Evolutionary conservation across 2,329 filamentous ascomycete genomes (phyloP).

Genomic region (Massarina eburnea): DNA sequence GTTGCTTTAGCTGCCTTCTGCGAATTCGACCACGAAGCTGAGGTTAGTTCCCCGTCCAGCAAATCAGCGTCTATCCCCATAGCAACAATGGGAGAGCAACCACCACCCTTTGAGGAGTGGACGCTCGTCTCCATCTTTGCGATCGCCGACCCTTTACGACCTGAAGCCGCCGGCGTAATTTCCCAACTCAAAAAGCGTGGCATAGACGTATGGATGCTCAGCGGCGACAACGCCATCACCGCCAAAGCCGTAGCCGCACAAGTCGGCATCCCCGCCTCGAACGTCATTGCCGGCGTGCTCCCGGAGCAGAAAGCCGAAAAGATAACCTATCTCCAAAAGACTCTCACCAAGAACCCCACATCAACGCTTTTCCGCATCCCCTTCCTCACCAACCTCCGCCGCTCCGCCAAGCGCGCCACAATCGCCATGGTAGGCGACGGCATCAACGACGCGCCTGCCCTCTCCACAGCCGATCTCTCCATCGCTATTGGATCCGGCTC

Average conservation of each 20-base stretch:
- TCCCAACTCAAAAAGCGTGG: constrained; percentile 64
- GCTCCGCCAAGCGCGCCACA: constrained; percentile 50
- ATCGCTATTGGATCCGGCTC: constrained; percentile 81
- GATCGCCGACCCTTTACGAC: constrained; percentile 78
- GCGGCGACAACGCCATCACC: constrained; percentile 85
- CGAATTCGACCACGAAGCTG: background rate
- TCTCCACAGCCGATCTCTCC: constrained; percentile 78
- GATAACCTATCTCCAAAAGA: constrained; percentile 55
- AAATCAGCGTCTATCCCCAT: too few relatives aligned
- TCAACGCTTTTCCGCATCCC: constrained; percentile 22
- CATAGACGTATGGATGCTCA: constrained; percentile 86
- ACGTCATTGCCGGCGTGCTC: constrained; percentile 85
- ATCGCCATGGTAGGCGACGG: constrained; percentile 87
- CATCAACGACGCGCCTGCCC: constrained; percentile 81
- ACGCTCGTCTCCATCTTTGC: constrained; percentile 67
- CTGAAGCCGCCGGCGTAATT: constrained; percentile 69
- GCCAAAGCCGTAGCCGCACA: constrained; percentile 75
- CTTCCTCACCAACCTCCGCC: constrained; percentile 3
- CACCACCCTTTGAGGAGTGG: constrained; percentile 31
- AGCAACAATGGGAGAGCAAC: constrained; percentile 2
- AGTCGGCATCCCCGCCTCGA: constrained; percentile 70
- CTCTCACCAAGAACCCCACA: constrained; percentile 25
- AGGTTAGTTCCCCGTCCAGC: background rate
- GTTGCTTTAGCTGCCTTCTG: constrained; percentile 43
- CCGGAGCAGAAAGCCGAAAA: constrained; percentile 79